Conservation (phyloP, 108 stramenopile genomes). For the Mayamaea pseudoterrestris region DNA sequence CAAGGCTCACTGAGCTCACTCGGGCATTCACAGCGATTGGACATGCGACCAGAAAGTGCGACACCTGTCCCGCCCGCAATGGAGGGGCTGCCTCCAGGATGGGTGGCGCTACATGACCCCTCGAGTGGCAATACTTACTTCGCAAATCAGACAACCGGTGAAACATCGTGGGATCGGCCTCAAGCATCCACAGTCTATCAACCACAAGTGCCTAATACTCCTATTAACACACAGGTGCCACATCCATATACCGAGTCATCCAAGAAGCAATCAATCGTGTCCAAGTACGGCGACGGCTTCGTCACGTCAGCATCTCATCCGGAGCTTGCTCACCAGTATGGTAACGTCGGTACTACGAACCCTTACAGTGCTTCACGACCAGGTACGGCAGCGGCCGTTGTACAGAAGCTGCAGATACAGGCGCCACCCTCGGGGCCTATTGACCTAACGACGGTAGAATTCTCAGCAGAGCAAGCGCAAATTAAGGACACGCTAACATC, state of each 20-base stretch:
- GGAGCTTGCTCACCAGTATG: conserved; percentile 73
- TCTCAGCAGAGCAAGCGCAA: conserved; percentile 36
- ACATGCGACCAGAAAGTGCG: conserved; percentile 24
- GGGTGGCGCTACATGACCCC: conserved; percentile 73
- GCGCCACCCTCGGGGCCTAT: conserved; percentile 55
- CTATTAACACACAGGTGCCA: conserved; percentile 3
- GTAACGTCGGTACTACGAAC: conserved; percentile 83
- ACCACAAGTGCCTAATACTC: background rate
- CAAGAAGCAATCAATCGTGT: conserved; percentile 32
- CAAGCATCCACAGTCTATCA: conserved; percentile 10
- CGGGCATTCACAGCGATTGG: conserved; percentile 7
- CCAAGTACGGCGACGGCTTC: conserved; percentile 84
- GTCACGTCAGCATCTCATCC: conserved; percentile 81
- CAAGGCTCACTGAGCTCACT: no score
- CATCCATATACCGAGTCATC: conserved; percentile 7
- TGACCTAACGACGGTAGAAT: conserved; percentile 24
- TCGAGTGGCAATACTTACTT: conserved; percentile 66
- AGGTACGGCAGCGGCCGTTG: conserved; percentile 54
- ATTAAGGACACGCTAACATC: conserved; percentile 47
- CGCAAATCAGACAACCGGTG: conserved; percentile 75
- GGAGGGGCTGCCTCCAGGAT: conserved; percentile 47
- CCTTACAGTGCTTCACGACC: conserved; percentile 66
- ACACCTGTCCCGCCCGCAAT: conserved; percentile 1
- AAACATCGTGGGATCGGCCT: conserved; percentile 78
- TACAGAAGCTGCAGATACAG: conserved; percentile 9